Percentiles rank a stretch among this genome's conserved stretches.
These are phyloP conservation scores for Castanea sativa DNA, from an alignment of 306 rosid species.

Conservation along the genomic window DNA sequence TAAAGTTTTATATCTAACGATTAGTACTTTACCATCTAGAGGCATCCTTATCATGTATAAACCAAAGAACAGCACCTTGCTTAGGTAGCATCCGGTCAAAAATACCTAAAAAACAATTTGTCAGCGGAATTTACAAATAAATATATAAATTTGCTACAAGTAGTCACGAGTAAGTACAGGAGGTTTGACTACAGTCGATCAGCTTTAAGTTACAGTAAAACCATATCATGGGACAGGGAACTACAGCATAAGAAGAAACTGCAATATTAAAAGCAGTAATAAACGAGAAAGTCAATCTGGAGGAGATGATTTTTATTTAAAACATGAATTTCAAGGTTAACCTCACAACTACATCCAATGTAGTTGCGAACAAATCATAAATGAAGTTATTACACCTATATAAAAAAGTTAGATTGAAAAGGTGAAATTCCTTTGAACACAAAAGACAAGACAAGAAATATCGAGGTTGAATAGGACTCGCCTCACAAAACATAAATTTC, in stretches of 20 bases:
- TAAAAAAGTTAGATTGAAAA: neutral
- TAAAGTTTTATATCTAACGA: slow-evolving; percentile 35
- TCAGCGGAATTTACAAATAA: slow-evolving; percentile 37
- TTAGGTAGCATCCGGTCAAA: slow-evolving; percentile 55
- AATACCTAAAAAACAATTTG: slow-evolving; percentile 47
- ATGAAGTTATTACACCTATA: neutral
- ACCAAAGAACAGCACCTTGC: slow-evolving; percentile 58
- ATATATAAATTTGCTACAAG: slow-evolving; percentile 20
- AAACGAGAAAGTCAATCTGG: neutral
- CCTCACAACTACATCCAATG: neutral
- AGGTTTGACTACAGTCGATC: slow-evolving; percentile 25
- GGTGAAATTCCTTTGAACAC: neutral
- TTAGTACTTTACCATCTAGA: slow-evolving; percentile 63
- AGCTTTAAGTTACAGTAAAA: neutral
- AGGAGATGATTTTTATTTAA: neutral
- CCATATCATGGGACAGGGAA: slow-evolving; percentile 12
- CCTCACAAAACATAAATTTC: too few species aligned
- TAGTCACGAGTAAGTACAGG: slow-evolving; percentile 12
- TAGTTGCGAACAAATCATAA: neutral
- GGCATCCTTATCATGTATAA: slow-evolving; percentile 51
- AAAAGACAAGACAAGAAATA: too few species aligned
- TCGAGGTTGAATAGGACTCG: too few species aligned
- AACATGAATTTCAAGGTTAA: neutral
- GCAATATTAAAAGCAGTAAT: neutral
- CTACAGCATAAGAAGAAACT: neutral